A percentile compares a stretch with the other conserved stretches of the same genome.
Evolutionary conservation across 257 asterid species (phyloP).

Genomic region (Striga asiatica): DNA sequence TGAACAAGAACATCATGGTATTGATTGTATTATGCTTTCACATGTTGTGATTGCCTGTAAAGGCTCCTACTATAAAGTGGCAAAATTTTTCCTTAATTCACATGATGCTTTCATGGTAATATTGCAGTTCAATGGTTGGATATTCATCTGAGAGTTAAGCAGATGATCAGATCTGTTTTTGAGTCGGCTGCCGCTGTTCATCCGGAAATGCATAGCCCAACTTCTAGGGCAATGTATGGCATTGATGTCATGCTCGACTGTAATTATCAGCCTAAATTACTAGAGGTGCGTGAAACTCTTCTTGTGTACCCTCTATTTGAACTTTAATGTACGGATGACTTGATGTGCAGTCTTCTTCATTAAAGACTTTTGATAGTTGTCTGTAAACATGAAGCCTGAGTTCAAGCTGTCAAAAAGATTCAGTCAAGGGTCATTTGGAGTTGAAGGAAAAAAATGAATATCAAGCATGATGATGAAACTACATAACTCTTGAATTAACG

Average conservation of each 20-base stretch:
- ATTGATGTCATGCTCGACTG: constrained; percentile 87
- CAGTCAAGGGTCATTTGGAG: not conserved
- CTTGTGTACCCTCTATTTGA: not conserved
- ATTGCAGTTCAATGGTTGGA: constrained; percentile 84
- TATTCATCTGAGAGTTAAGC: constrained; percentile 59
- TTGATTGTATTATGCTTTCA: constrained; percentile 11
- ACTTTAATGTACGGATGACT: too few relatives aligned
- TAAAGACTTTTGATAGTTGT: not conserved
- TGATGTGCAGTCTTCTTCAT: not conserved
- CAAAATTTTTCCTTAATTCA: not conserved
- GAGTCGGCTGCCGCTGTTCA: constrained; percentile 80
- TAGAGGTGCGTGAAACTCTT: constrained; percentile 48
- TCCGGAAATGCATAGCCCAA: constrained; percentile 86
- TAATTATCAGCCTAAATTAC: constrained; percentile 62
- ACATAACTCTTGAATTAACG: not conserved
- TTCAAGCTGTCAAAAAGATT: not conserved
- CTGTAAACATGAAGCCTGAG: not conserved
- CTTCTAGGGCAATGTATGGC: constrained; percentile 91
- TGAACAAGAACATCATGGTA: constrained; percentile 83
- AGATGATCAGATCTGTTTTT: constrained; percentile 72
- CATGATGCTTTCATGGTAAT: constrained; percentile 4
- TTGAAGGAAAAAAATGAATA: not conserved
- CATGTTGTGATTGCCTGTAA: constrained; percentile 7
- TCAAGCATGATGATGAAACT: not conserved
- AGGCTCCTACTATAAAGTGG: not conserved